These are phyloP conservation scores for Acacia confusa DNA, from an alignment of 306 rosid species.

Conservation along the genomic window DNA sequence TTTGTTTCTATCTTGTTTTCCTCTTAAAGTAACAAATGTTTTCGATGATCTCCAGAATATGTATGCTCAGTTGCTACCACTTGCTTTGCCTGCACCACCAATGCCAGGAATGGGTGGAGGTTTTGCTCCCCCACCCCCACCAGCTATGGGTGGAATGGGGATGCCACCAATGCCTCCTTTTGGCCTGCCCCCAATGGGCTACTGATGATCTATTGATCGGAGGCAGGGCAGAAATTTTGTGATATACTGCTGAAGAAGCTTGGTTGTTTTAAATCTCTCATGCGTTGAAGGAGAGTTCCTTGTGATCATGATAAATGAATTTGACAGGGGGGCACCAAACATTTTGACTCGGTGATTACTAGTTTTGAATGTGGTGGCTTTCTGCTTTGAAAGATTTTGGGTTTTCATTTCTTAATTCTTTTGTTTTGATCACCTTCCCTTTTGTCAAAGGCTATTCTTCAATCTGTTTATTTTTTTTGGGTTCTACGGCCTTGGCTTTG, in stretches of 20 bases:
- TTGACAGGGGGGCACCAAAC: neutral
- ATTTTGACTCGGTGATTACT: conserved; percentile 20
- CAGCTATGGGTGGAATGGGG: conserved; percentile 86
- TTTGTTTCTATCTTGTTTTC: conserved; percentile 1
- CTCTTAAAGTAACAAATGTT: conserved; percentile 26
- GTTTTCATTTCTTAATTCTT: conserved; percentile 18
- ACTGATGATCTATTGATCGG: conserved; percentile 30
- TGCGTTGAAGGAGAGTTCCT: conserved; percentile 28
- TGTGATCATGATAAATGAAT: conserved; percentile 27
- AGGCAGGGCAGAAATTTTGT: conserved; percentile 21
- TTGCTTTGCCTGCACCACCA: conserved; percentile 96
- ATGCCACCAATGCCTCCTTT: conserved; percentile 95
- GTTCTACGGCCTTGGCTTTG: conserved; percentile 23
- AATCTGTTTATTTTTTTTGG: conserved; percentile 23
- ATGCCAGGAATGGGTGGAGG: conserved; percentile 87
- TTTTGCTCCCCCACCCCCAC: conserved; percentile 50
- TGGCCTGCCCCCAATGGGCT: conserved; percentile 88
- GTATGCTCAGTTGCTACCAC: conserved; percentile 95
- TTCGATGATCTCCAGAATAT: conserved; percentile 70
- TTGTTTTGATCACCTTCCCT: conserved; percentile 20
- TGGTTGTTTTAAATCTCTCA: conserved; percentile 33
- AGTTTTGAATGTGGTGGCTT: conserved; percentile 35
- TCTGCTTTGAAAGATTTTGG: conserved; percentile 30
- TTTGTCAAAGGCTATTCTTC: neutral
- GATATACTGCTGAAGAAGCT: conserved; percentile 25